phyloP scores from a whole-genome alignment of 1,284 basidiomycete genomes.

The Malassezia sympodialis region DNA sequence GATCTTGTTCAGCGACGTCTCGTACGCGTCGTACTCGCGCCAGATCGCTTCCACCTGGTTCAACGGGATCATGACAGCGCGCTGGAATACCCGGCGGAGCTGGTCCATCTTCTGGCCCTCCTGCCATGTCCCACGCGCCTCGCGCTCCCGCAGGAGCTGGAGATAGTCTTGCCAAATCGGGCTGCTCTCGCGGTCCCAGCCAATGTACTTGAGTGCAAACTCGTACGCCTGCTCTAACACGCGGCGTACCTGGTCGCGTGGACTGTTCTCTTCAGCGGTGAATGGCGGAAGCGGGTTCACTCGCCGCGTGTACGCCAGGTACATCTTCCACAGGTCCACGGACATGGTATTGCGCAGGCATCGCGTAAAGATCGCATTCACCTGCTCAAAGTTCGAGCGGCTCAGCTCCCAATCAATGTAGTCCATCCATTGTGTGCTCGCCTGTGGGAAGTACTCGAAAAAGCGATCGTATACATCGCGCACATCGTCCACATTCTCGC shows the following conservation, averaged over 20 bases:
- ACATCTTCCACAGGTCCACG: slow-evolving; percentile 73
- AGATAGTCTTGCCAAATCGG: slow-evolving; percentile 61
- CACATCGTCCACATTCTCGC: slow-evolving; percentile 60
- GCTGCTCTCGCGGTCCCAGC: slow-evolving; percentile 58
- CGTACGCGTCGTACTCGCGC: slow-evolving; percentile 89
- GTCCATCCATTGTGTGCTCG: slow-evolving; percentile 51
- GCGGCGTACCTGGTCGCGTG: slow-evolving; percentile 57
- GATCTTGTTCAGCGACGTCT: slow-evolving; percentile 78
- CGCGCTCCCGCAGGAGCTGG: slow-evolving; percentile 68
- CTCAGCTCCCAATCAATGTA: slow-evolving; percentile 69
- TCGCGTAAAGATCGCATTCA: slow-evolving; percentile 58
- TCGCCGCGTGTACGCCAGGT: slow-evolving; percentile 42
- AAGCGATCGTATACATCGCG: slow-evolving; percentile 64
- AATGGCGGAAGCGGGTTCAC: slow-evolving; percentile 42
- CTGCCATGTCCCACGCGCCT: slow-evolving; percentile 61
- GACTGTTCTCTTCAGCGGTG: slow-evolving; percentile 50
- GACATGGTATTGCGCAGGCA: slow-evolving; percentile 71
- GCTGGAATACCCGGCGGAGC: slow-evolving; percentile 80
- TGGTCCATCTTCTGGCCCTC: slow-evolving; percentile 90
- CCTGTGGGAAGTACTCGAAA: slow-evolving; percentile 66
- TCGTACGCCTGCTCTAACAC: slow-evolving; percentile 82
- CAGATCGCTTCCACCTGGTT: slow-evolving; percentile 87
- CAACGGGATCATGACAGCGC: slow-evolving; percentile 83
- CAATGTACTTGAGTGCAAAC: slow-evolving; percentile 79
- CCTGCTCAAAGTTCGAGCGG: slow-evolving; percentile 57